These are phyloP conservation scores for Trichophyton equinum DNA, from an alignment of 2,329 filamentous ascomycete species.

Conservation along the genomic window DNA sequence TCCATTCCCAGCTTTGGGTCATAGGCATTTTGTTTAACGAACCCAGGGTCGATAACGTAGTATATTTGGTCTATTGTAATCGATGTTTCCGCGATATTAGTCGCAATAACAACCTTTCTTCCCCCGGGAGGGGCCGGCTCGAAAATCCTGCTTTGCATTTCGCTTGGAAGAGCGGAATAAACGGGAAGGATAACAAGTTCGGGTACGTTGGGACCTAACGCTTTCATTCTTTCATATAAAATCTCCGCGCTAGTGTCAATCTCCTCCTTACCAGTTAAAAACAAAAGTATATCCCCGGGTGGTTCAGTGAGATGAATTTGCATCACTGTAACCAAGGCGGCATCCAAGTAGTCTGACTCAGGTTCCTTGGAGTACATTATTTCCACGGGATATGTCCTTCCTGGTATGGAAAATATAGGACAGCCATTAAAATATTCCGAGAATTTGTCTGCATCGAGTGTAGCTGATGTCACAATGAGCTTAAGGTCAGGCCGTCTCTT, in stretches of 20 bases:
- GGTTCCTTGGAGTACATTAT: constrained; percentile 91
- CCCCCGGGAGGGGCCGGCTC: constrained; percentile 77
- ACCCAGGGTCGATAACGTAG: constrained; percentile 93
- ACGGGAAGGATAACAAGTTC: constrained; percentile 88
- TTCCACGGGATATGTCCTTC: constrained; percentile 88
- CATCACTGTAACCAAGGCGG: constrained; percentile 93
- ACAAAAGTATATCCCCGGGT: constrained; percentile 85
- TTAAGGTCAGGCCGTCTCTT: constrained; percentile 78
- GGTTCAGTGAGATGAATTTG: constrained; percentile 93
- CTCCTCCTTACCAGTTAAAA: constrained; percentile 94
- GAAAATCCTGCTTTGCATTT: constrained; percentile 90
- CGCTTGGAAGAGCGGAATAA: constrained; percentile 85
- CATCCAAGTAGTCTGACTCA: constrained; percentile 88
- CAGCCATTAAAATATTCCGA: constrained; percentile 91
- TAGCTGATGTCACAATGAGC: constrained; percentile 92
- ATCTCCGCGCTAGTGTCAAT: constrained; percentile 94
- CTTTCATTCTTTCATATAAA: constrained; percentile 90
- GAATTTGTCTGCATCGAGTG: constrained; percentile 93
- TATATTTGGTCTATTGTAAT: constrained; percentile 97
- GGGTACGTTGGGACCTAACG: constrained; percentile 75
- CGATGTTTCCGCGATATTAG: constrained; percentile 95
- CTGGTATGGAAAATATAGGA: constrained; percentile 92
- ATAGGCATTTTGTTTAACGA: constrained; percentile 95
- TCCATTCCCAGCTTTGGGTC: constrained; percentile 98
- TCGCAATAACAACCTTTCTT: constrained; percentile 92